A percentile compares a stretch with the other conserved stretches of the same genome.
Evolutionary conservation across 306 rosid genomes (phyloP).

Genomic region (Cicer arietinum): DNA sequence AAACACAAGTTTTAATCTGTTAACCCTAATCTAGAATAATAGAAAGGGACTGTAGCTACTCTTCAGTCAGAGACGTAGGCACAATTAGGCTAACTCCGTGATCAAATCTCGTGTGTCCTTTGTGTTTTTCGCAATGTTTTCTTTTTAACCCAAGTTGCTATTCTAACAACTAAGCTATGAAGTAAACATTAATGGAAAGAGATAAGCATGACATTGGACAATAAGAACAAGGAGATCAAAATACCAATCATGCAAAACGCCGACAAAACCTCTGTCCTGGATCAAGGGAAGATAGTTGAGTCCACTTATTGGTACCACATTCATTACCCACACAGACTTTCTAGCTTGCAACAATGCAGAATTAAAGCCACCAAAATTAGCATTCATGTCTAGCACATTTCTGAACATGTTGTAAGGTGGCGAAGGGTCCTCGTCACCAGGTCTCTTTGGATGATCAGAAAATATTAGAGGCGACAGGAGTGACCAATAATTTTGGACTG

Average conservation of each 20-base stretch:
- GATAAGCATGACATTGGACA: background rate
- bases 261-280: conserved; percentile 87
- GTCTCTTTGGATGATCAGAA: conserved; percentile 98
- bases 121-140: no score
- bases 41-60: no score
- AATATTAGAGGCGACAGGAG: conserved; percentile 89
- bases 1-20: no score
- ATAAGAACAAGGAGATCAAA: conserved; percentile 39
- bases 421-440: conserved; percentile 94
- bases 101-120: no score
- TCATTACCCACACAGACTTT: conserved; percentile 98
- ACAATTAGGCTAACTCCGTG: no score
- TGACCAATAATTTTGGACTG: conserved; percentile 89
- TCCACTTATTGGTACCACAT: conserved; percentile 80
- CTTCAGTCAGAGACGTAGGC: no score
- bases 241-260: conserved; percentile 95
- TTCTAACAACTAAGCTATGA: conserved; percentile 3
- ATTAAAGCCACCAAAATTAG: conserved; percentile 86
- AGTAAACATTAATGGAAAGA: conserved; percentile 26
- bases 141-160: no score
- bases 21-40: no score
- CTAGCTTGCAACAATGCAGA: conserved; percentile 80
- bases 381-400: conserved; percentile 94
- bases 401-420: conserved; percentile 97
- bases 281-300: conserved; percentile 85